A percentile compares a stretch with the other conserved stretches of the same genome.
Conservation (phyloP, 371 early-diverging fungal species). For the Synchytrium microbalum region DNA sequence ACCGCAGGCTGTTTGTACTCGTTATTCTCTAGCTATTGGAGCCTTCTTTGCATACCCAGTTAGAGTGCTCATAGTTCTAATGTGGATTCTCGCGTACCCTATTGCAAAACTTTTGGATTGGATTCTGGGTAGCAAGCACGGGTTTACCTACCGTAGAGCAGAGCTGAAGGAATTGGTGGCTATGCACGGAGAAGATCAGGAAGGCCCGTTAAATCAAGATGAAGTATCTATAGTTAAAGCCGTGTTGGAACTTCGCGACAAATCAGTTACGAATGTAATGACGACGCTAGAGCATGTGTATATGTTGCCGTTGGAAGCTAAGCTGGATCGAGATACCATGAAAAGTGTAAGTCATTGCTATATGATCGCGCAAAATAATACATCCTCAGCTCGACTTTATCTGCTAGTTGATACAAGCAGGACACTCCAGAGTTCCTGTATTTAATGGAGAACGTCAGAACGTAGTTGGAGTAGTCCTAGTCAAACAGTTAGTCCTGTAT, state of each 20-base stretch:
- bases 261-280: conserved; percentile 76
- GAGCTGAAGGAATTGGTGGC: conserved; percentile 89
- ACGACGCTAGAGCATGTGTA: conserved; percentile 78
- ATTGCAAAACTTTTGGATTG: conserved; percentile 67
- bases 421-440: conserved; percentile 89
- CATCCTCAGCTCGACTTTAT: neutral
- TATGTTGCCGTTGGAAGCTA: conserved; percentile 61
- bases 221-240: conserved; percentile 89
- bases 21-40: conserved; percentile 73
- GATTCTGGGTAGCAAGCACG: conserved; percentile 71
- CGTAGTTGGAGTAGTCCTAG: conserved; percentile 81
- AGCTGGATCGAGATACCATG: conserved; percentile 57
- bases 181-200: conserved; percentile 66
- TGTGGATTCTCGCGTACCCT: conserved; percentile 73
- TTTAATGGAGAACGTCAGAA: conserved; percentile 52
- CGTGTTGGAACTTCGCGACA: conserved; percentile 81
- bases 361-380: neutral
- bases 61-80: conserved; percentile 55
- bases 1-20: conserved; percentile 54
- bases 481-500: conserved; percentile 66
- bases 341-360: conserved; percentile 27
- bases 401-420: conserved; percentile 64
- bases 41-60: conserved; percentile 64
- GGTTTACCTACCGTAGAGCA: conserved; percentile 68
- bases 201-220: conserved; percentile 76